phyloP scores from a whole-genome alignment of 2,329 filamentous ascomycete genomes.

The Epichloe elymi region DNA sequence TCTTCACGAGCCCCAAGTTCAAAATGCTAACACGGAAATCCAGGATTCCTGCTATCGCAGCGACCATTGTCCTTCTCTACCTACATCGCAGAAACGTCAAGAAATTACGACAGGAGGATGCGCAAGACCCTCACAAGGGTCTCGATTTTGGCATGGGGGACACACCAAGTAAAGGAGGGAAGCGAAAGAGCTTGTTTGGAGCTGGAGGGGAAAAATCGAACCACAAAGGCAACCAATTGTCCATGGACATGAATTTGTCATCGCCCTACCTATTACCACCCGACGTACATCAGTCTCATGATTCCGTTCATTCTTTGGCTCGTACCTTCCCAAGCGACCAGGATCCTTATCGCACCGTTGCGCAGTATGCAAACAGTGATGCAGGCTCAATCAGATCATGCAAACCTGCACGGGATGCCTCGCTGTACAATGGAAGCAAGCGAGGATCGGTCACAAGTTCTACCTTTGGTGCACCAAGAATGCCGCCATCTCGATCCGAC shows the following conservation, averaged over 20 bases:
- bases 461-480: slow-evolving; percentile 14
- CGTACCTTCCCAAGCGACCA: slow-evolving; percentile 60
- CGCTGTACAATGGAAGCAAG: slow-evolving; percentile 31
- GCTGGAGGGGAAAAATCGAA: slow-evolving; percentile 44
- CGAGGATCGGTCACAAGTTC: slow-evolving; percentile 16
- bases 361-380: slow-evolving; percentile 44
- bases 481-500: slow-evolving; percentile 22
- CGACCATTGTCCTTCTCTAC: slow-evolving; percentile 54
- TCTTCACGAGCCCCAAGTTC: too few species aligned
- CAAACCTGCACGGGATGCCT: slow-evolving; percentile 26
- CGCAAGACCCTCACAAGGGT: slow-evolving; percentile 74
- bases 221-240: slow-evolving; percentile 40
- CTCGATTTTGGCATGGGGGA: slow-evolving; percentile 79
- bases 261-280: slow-evolving; percentile 93
- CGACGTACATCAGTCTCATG: slow-evolving; percentile 61
- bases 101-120: slow-evolving; percentile 64
- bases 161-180: slow-evolving; percentile 25
- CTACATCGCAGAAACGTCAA: slow-evolving; percentile 68
- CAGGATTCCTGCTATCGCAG: slow-evolving; percentile 64
- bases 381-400: slow-evolving; percentile 42
- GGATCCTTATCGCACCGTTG: slow-evolving; percentile 67
- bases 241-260: slow-evolving; percentile 61
- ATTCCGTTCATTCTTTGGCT: slow-evolving; percentile 78
- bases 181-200: slow-evolving; percentile 28
- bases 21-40: slow-evolving; percentile 1